Conservation (phyloP, 164 flowering plant species). For the Umbilicus rupestris region DNA sequence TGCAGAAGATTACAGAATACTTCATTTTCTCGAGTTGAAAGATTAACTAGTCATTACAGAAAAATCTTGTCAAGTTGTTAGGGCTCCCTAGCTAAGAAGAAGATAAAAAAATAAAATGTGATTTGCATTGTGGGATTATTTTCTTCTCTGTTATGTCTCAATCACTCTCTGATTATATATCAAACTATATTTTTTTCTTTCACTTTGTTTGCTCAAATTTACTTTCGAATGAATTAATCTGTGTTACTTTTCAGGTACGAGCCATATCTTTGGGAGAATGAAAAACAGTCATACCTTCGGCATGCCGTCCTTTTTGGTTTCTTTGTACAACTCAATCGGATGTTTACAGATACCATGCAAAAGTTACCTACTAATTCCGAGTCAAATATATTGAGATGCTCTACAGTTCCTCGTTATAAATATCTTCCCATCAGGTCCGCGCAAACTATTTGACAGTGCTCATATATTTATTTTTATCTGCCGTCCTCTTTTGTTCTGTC, state of each 20-base stretch:
- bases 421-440: constrained; percentile 93
- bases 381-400: constrained; percentile 87
- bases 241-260: constrained; percentile 64
- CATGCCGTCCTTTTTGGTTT: constrained; percentile 95
- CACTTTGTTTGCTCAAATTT: background rate
- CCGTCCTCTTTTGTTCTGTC: background rate
- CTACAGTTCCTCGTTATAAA: constrained; percentile 81
- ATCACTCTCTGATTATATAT: background rate
- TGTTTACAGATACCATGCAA: constrained; percentile 66
- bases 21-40: too few relatives aligned
- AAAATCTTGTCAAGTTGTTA: too few relatives aligned
- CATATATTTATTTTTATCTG: background rate
- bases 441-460: background rate
- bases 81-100: too few relatives aligned
- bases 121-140: too few relatives aligned
- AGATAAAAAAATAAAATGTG: too few relatives aligned
- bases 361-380: constrained; percentile 72
- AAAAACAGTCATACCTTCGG: constrained; percentile 73
- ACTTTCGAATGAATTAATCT: background rate
- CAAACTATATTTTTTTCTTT: background rate
- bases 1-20: too few relatives aligned
- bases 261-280: constrained; percentile 93
- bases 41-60: too few relatives aligned
- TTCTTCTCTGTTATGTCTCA: background rate
- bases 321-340: constrained; percentile 84